phyloP scores from a whole-genome alignment of 2,329 filamentous ascomycete genomes.

The Penicillium sp. region DNA sequence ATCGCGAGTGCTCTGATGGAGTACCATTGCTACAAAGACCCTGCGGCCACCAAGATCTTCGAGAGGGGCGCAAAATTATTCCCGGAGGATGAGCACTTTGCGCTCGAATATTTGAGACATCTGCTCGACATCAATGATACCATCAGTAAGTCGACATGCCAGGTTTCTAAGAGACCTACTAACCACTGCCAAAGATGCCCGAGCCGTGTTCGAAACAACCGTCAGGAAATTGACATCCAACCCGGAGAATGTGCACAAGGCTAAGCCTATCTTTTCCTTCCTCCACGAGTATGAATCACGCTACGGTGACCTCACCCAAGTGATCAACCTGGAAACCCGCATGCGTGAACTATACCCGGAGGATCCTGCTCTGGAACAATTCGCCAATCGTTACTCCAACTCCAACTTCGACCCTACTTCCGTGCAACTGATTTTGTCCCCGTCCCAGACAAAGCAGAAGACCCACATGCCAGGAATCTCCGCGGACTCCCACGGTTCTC shows the following conservation, averaged over 20 bases:
- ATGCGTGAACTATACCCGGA: slow-evolving; percentile 94
- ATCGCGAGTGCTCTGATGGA: slow-evolving; percentile 91
- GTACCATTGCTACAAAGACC: slow-evolving; percentile 92
- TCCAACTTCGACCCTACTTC: slow-evolving; percentile 77
- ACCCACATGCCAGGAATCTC: slow-evolving; percentile 36
- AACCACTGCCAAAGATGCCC: slow-evolving; percentile 64
- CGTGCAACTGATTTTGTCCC: slow-evolving; percentile 80
- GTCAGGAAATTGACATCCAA: slow-evolving; percentile 79
- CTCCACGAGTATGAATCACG: slow-evolving; percentile 95
- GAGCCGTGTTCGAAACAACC: slow-evolving; percentile 93
- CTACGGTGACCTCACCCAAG: slow-evolving; percentile 88
- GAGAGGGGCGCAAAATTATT: slow-evolving; percentile 92
- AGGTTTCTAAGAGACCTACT: slow-evolving; percentile 8
- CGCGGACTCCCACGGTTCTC: slow-evolving; percentile 34
- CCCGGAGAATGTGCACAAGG: slow-evolving; percentile 69
- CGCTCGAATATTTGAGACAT: slow-evolving; percentile 94
- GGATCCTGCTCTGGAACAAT: slow-evolving; percentile 73
- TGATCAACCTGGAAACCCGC: slow-evolving; percentile 83
- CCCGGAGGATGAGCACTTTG: slow-evolving; percentile 88
- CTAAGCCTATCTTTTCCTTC: slow-evolving; percentile 83
- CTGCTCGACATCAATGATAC: slow-evolving; percentile 88
- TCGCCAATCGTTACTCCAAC: slow-evolving; percentile 72
- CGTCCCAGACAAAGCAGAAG: slow-evolving; percentile 72
- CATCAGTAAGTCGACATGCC: slow-evolving; percentile 66
- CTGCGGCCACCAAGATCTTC: slow-evolving; percentile 90